Evolutionary conservation across 2,329 filamentous ascomycete species (phyloP).

Genomic region (Rhexocercosporidium sp.): DNA sequence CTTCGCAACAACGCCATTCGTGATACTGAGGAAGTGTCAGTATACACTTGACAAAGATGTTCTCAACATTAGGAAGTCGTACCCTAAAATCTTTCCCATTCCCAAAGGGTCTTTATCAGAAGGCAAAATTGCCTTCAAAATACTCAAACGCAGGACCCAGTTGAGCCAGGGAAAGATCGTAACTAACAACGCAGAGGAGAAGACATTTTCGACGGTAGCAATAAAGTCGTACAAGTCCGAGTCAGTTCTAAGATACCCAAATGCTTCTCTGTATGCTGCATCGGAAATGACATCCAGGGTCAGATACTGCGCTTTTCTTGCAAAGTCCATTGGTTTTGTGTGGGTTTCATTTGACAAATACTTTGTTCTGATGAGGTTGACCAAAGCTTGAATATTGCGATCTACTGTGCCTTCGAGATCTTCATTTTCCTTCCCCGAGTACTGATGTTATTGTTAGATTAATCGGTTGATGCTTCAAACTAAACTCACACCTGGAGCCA

Average conservation of each 20-base stretch:
- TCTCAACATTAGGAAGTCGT: conserved; percentile 28
- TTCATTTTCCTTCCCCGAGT: conserved; percentile 57
- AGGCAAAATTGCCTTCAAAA: conserved; percentile 16
- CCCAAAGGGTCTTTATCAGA: conserved; percentile 42
- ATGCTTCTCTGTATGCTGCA: conserved; percentile 55
- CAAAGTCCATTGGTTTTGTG: conserved; percentile 53
- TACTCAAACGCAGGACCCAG: conserved; percentile 6
- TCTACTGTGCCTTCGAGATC: conserved; percentile 56
- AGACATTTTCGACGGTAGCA: conserved; percentile 25
- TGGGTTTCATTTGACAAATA: conserved; percentile 46
- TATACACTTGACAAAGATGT: conserved; percentile 13
- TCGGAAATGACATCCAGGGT: conserved; percentile 61
- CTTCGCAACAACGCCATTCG: conserved; percentile 51
- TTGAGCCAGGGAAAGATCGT: conserved; percentile 18
- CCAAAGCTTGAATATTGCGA: conserved; percentile 27
- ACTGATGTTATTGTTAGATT: conserved; percentile 40
- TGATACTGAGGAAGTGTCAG: conserved; percentile 30
- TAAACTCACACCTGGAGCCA: conserved; percentile 53
- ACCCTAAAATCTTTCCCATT: conserved; percentile 52
- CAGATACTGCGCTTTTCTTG: conserved; percentile 57
- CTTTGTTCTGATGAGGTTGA: conserved; percentile 24
- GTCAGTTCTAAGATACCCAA: conserved; percentile 55
- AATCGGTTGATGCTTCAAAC: neutral
- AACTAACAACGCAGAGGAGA: conserved; percentile 13
- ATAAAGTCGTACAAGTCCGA: conserved; percentile 56